A percentile compares a stretch with the other conserved stretches of the same genome.
phyloP scores from a whole-genome alignment of 2,329 filamentous ascomycete species.

The Pseudocercospora musae region DNA sequence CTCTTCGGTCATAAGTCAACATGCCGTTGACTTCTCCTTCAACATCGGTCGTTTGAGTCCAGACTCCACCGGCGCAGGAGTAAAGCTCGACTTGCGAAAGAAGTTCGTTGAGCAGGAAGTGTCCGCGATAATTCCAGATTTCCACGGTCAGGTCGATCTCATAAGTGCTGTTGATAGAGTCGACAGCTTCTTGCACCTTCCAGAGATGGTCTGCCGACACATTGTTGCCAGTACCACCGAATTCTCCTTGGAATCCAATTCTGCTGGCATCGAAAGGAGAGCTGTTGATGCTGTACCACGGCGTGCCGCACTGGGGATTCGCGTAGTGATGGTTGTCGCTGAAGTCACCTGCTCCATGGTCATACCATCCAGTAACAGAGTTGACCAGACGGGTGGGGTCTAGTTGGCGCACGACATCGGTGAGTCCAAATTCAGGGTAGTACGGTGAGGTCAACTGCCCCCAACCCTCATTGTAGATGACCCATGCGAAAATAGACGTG shows the following conservation, averaged over 20 bases:
- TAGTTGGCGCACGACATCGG: conserved; percentile 52
- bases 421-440: conserved; percentile 56
- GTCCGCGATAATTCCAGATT: conserved; percentile 64
- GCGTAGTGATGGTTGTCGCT: conserved; percentile 71
- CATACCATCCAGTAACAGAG: conserved; percentile 63
- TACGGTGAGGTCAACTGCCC: conserved; percentile 52
- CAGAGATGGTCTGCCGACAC: conserved; percentile 62
- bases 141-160: conserved; percentile 59
- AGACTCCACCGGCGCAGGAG: conserved; percentile 65
- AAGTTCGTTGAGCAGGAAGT: conserved; percentile 50
- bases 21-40: conserved; percentile 73
- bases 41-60: conserved; percentile 72
- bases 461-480: conserved; percentile 73
- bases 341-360: conserved; percentile 66
- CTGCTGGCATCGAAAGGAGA: conserved; percentile 56
- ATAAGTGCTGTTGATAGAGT: conserved; percentile 64
- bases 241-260: conserved; percentile 69
- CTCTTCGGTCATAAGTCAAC: conserved; percentile 59
- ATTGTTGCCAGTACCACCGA: conserved; percentile 66
- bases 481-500: conserved; percentile 63
- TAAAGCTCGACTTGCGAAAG: conserved; percentile 52
- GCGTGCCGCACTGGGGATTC: conserved; percentile 66
- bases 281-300: conserved; percentile 60
- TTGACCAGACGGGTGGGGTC: conserved; percentile 65
- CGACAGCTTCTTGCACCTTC: conserved; percentile 59